Evolutionary conservation across 2,329 filamentous ascomycete species (phyloP), one percentile per base, ranked within the genome.

Genomic region (Aspergillus melleus): DNA sequence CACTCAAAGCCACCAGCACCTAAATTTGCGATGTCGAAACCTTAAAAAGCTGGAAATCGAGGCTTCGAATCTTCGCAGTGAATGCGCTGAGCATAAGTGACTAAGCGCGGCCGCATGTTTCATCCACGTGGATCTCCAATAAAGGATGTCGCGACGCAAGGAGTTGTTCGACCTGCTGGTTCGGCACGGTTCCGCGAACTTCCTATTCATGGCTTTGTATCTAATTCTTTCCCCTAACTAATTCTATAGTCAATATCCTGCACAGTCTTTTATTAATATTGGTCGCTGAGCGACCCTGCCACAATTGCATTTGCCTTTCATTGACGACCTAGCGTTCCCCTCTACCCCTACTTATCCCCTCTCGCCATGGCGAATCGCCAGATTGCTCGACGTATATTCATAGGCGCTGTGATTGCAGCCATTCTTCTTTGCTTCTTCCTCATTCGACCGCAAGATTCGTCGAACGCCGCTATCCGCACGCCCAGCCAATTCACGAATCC

Each of bases 401-500:
- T 75, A 58, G 72, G 74, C 65, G 69, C 67, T 39, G 63, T 64
- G 10, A 66, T 73, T 26, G 59, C 72, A 16, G 55, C 76, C 29
- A 74, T 74, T 53, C 61, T 78, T 24, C 62, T 77, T 24, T 74
- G 77, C 49, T 67, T 77, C 54, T 64, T 77, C 55, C 77, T 77
- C 53, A 66, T 77, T 50, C 70, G 70, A 36, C 75, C 74, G 11
- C 68, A 74, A 55, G 73, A 72, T 6, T 76, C 75, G 10, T 67
- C 72, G 26, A 76, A 74, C 57, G 76, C 77, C 14, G 72, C 73
- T 2, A 62, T 73, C 24, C 76, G 77, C 51, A 76, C 77, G 10
- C 77, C 77, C 1, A 76, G 76, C 30, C 76, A 79, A 49, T 69
- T 79, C 54, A 67, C 70, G 44, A 72, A 77, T 61, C 60, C 70